Evolutionary conservation across 371 early-diverging fungal genomes (phyloP).

Genomic region (Basidiobolus meristosporus): DNA sequence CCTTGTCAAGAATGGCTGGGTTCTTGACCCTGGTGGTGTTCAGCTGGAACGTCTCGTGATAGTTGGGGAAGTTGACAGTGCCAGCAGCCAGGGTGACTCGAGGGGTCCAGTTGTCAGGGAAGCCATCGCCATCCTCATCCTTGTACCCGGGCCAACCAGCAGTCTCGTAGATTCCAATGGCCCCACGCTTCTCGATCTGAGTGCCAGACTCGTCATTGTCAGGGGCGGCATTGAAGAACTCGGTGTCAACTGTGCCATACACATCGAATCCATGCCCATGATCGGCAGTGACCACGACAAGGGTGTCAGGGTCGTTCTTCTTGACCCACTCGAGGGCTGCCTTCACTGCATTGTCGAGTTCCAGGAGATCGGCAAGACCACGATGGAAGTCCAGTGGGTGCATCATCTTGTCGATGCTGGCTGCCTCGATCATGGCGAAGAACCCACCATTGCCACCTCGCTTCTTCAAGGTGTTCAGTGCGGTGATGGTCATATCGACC

Average conservation of each 20-base stretch:
- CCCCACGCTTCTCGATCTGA: constrained; percentile 23
- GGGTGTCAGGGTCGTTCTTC: constrained; percentile 33
- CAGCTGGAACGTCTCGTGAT: constrained; percentile 35
- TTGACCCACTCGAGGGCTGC: constrained; percentile 35
- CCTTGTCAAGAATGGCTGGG: constrained; percentile 10
- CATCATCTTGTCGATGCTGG: constrained; percentile 49
- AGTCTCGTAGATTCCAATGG: constrained; percentile 36
- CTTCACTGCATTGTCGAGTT: constrained; percentile 44
- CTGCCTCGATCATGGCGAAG: constrained; percentile 61
- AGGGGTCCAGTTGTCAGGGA: constrained; percentile 38
- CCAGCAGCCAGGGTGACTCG: constrained; percentile 38
- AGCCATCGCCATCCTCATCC: constrained; percentile 39
- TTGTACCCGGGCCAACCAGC: constrained; percentile 45
- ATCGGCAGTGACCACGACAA: constrained; percentile 50
- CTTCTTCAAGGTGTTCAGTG: constrained; percentile 30
- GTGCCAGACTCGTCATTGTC: constrained; percentile 1
- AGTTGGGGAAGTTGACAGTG: constrained; percentile 31
- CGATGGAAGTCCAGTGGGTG: constrained; percentile 54
- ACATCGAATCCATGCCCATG: constrained; percentile 54
- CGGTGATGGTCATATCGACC: constrained; percentile 45
- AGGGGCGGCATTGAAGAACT: constrained; percentile 12
- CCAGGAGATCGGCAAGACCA: constrained; percentile 44
- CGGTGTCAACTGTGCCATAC: constrained; percentile 42
- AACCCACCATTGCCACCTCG: constrained; percentile 44
- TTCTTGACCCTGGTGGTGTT: constrained; percentile 15